Percentiles rank a stretch among this genome's conserved stretches.
Conservation (phyloP, 768 basidiomycete genomes). For the Kwoniella shandongensis region DNA sequence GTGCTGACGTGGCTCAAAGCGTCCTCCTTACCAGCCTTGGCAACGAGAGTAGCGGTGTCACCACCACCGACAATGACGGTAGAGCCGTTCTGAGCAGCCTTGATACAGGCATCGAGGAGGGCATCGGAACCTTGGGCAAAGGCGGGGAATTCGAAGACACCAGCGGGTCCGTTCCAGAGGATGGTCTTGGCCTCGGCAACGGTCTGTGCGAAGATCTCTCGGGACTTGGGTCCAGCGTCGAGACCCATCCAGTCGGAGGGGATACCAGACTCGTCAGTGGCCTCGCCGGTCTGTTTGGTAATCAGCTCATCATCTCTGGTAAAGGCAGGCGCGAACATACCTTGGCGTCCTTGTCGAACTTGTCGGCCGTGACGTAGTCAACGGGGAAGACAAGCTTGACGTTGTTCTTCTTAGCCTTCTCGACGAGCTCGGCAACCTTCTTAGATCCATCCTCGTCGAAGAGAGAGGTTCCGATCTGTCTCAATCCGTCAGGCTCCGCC, state of each 20-base stretch:
- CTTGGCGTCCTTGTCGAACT: constrained; percentile 87
- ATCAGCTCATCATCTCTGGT: background rate
- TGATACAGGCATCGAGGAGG: constrained; percentile 79
- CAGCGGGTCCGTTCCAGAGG: constrained; percentile 91
- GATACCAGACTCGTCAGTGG: constrained; percentile 82
- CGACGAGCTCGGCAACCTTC: constrained; percentile 77
- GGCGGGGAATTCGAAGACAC: constrained; percentile 93
- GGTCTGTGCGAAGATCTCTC: constrained; percentile 71
- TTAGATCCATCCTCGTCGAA: constrained; percentile 85
- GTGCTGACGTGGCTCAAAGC: constrained; percentile 95
- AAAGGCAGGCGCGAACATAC: constrained; percentile 55
- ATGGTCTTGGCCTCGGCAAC: constrained; percentile 90
- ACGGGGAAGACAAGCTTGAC: constrained; percentile 94
- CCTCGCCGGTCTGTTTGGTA: constrained; percentile 62
- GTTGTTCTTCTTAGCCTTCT: constrained; percentile 86
- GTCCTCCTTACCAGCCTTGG: constrained; percentile 78
- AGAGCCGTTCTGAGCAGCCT: constrained; percentile 79
- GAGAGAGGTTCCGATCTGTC: constrained; percentile 87
- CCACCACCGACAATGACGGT: constrained; percentile 90
- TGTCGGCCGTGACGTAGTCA: constrained; percentile 91
- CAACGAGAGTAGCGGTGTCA: constrained; percentile 77
- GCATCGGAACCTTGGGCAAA: constrained; percentile 83
- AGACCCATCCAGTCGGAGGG: constrained; percentile 94
- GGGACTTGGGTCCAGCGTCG: constrained; percentile 82
- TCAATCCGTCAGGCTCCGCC: constrained; percentile 8